Evolutionary conservation across 768 basidiomycete genomes (phyloP), one percentile per base, ranked within the genome.

Genomic region (Trichaptum fuscoviolaceum): DNA sequence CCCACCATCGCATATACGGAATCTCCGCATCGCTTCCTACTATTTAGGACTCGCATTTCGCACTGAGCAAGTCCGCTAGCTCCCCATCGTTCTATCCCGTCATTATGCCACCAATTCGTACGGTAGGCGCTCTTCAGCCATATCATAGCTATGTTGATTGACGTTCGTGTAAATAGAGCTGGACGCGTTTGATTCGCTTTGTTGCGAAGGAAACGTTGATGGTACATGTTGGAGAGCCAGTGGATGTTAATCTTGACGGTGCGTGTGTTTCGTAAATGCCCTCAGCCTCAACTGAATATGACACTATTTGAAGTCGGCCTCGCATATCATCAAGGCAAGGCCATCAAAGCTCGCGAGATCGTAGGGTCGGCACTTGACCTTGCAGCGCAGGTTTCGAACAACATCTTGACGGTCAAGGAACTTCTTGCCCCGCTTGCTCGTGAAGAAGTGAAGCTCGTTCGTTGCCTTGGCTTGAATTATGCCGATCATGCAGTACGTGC

Each of bases 131-230:
- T 15, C 20, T 15, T 15, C 42, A 52, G 20, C 20, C 20, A 6
- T 52, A 12, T 52, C 42, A 52, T 2, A 52, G 42, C 8, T 8
- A 30, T 30, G 42, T 12, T 52, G 20, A 52, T 52, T 12, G 5
- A 52, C 20, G 20, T 52, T 6, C 15, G 2, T 20, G 12, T 61
- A n/a, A 35, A 17, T 68, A 90, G 87, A 81, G 83, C 82, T 93
- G 92, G 92, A 86, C 86, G 35, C 87, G 92, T 63, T 83, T 93
- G 64, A 91, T 93, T 71, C 90, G 92, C 67, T 93, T 93, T 73
- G 82, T 91, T 34, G 92, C 92, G 24, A 82, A 78, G 17, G 92
- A 93, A 78, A 92, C 91, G 0, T 81, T 83, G 7, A 80, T 84
- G 64, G 82, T 93, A 26, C 92, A 93, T 70, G 82, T 92, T 67